Evolutionary conservation across 257 asterid species (phyloP).

Genomic region (Lycium ferocissimum): DNA sequence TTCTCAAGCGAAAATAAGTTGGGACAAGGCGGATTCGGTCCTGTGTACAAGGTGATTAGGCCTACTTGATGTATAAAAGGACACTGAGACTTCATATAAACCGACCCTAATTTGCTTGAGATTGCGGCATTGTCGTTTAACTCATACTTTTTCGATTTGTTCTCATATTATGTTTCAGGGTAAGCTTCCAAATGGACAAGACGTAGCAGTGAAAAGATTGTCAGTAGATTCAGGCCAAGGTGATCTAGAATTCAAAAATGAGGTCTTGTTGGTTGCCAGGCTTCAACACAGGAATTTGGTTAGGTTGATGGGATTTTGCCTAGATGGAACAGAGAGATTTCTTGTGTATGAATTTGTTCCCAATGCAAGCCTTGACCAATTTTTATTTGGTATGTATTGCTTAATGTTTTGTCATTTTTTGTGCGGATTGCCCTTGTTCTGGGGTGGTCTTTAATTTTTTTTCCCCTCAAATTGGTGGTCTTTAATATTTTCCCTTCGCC

Average conservation of each 20-base stretch:
- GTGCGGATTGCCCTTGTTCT: too few relatives aligned
- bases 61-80: not conserved
- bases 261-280: conserved; percentile 22
- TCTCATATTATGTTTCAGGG: not conserved
- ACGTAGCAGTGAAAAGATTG: conserved; percentile 44
- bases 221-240: conserved; percentile 35
- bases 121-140: too few relatives aligned
- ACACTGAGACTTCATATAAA: not conserved
- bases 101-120: not conserved
- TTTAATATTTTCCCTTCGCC: too few relatives aligned
- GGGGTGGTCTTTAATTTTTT: too few relatives aligned
- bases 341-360: conserved; percentile 20
- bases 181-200: conserved; percentile 32
- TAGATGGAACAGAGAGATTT: not conserved
- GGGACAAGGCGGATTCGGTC: conserved; percentile 35
- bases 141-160: not conserved
- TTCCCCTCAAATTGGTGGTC: too few relatives aligned
- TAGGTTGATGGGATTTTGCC: not conserved
- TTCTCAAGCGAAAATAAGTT: conserved; percentile 29
- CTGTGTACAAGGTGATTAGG: conserved; percentile 34
- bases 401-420: too few relatives aligned
- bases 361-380: conserved; percentile 35
- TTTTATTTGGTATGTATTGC: conserved; percentile 39
- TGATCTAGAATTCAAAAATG: conserved; percentile 5
- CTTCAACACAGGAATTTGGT: conserved; percentile 22